Evolutionary conservation across 2,329 filamentous ascomycete species (phyloP).

Genomic region (Myriangium duriaei): DNA sequence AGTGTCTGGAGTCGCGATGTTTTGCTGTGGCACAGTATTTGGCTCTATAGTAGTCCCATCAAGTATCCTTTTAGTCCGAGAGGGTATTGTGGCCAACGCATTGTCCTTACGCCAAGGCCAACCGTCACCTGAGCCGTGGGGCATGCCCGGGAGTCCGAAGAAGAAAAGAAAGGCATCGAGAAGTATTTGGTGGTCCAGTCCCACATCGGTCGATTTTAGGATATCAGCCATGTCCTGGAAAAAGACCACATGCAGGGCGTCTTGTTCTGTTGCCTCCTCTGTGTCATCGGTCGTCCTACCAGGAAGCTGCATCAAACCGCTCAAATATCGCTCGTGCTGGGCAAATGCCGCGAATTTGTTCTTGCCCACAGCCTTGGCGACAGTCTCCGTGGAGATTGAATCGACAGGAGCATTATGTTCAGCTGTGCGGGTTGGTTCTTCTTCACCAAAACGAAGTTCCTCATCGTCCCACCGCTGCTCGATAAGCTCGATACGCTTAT

Average conservation of each 20-base stretch:
- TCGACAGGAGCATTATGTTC: not conserved
- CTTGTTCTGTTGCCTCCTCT: conserved; percentile 46
- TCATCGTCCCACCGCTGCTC: conserved; percentile 82
- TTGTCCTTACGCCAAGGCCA: not conserved
- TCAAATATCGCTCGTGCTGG: conserved; percentile 41
- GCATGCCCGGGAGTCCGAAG: conserved; percentile 38
- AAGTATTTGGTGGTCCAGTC: conserved; percentile 34
- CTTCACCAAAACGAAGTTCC: conserved; percentile 63
- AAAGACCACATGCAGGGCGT: conserved; percentile 72
- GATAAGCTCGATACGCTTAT: conserved; percentile 33
- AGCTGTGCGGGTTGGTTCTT: not conserved
- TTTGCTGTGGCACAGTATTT: no score
- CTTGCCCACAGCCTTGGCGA: conserved; percentile 10
- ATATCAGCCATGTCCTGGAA: conserved; percentile 61
- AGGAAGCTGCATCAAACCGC: conserved; percentile 43
- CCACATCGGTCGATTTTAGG: conserved; percentile 35
- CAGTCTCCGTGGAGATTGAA: no score
- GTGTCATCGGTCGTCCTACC: conserved; percentile 64
- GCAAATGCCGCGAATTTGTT: conserved; percentile 35
- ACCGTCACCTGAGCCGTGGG: conserved; percentile 23
- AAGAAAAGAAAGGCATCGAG: conserved; percentile 52
- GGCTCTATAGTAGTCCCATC: no score
- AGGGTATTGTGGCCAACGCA: no score
- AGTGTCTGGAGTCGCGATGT: not conserved
- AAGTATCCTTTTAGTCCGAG: no score